A percentile compares a stretch with the other conserved stretches of the same genome.
These are phyloP conservation scores for Cytospora paraplurivora DNA, from an alignment of 2,329 filamentous ascomycete genomes.

Conservation along the genomic window DNA sequence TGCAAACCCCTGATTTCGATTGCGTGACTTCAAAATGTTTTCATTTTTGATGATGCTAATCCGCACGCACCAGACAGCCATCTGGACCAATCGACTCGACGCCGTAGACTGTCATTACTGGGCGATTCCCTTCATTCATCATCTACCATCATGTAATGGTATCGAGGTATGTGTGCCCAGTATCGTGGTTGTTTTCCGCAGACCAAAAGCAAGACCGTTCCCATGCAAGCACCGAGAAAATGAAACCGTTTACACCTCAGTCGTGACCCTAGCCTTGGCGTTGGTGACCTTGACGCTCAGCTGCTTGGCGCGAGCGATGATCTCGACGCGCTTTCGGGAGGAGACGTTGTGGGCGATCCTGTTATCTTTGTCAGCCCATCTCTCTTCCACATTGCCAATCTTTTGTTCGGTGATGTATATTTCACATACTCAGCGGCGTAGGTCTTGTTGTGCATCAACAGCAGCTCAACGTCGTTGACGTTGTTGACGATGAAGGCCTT, in stretches of 20 bases:
- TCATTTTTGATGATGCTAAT: constrained; percentile 30
- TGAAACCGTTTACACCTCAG: constrained; percentile 68
- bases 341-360: constrained; percentile 99
- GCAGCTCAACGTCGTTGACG: constrained; percentile 90
- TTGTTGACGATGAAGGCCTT: constrained; percentile 99
- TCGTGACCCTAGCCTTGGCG: constrained; percentile 97
- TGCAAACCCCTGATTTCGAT: neutral
- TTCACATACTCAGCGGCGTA: constrained; percentile 92
- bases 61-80: constrained; percentile 29
- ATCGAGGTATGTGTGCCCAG: constrained; percentile 25
- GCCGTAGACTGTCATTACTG: constrained; percentile 25
- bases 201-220: constrained; percentile 33
- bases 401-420: neutral
- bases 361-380: constrained; percentile 29
- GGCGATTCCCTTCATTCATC: constrained; percentile 27
- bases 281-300: constrained; percentile 99
- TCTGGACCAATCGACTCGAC: constrained; percentile 28
- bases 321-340: constrained; percentile 97
- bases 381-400: neutral
- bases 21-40: constrained; percentile 26
- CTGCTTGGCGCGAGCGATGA: constrained; percentile 95
- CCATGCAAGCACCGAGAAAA: constrained; percentile 32
- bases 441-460: constrained; percentile 99
- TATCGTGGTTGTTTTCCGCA: constrained; percentile 30
- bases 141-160: constrained; percentile 25